Conservation (phyloP, 805 yeast genomes). For the Wickerhamomyces mucosus region DNA sequence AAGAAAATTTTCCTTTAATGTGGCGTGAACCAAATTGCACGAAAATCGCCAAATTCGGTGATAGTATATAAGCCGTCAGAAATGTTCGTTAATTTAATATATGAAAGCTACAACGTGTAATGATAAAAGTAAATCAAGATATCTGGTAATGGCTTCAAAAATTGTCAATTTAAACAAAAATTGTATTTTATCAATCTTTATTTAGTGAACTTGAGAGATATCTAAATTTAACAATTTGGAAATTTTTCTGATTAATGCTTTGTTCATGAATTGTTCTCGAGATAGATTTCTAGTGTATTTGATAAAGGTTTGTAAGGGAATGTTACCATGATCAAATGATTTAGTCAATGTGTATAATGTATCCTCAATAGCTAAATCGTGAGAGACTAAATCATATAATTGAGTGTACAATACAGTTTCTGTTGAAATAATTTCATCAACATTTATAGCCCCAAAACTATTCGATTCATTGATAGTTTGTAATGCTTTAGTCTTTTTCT, state of each 20-base stretch:
- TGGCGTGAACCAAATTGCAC: neutral
- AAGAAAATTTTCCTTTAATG: neutral
- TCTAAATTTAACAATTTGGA: conserved; percentile 11
- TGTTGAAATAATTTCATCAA: conserved; percentile 37
- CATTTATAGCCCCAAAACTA: conserved; percentile 22
- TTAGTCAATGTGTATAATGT: conserved; percentile 50
- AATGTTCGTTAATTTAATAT: neutral
- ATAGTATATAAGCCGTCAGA: neutral
- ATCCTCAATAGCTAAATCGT: conserved; percentile 65
- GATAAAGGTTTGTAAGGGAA: conserved; percentile 34
- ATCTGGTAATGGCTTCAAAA: no score
- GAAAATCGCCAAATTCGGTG: conserved; percentile 1
- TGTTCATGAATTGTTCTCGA: conserved; percentile 50
- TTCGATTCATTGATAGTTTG: conserved; percentile 23
- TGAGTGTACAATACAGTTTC: conserved; percentile 51
- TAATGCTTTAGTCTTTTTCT: conserved; percentile 22
- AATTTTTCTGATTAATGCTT: conserved; percentile 37
- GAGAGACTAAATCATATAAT: conserved; percentile 51
- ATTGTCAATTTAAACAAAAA: no score
- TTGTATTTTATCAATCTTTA: no score
- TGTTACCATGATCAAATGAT: conserved; percentile 38
- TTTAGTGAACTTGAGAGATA: no score
- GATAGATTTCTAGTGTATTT: conserved; percentile 40
- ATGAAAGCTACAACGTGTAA: no score
- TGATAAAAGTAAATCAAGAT: no score